Base-by-base conservation (phyloP, 441 rosid genomes). In the Melastoma candidum region DNA sequence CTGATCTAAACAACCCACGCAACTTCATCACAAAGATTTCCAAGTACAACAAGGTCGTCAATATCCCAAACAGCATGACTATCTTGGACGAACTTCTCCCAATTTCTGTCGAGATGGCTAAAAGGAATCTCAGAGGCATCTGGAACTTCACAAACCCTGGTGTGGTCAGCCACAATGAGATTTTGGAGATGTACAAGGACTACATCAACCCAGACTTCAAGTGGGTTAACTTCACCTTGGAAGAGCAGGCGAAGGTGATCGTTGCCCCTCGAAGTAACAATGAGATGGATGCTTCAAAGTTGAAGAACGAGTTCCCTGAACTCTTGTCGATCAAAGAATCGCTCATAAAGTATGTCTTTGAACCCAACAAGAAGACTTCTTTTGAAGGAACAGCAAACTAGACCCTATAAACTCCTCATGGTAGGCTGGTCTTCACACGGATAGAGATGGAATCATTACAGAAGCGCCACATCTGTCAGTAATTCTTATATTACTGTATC, bases 111-210 rank as follows among this genome's bases (percentile, higher is more conserved):
- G 74, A 74, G 66, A 74, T 70, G 72, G 78, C 74, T 0, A 74
- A 74, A 59, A 67, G 78, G 53, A 74, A 74, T 54, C 48, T 68
- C 58, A 63, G 26, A 59, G 79, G 76, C 5, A 71, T 74, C 36
- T 71, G 79, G 76, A 68, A 71, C 65, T 74, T 71, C 54, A 74
- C 79, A 12, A 74, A 74, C 58, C 79, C 79, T 32, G 69, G 79
- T 29, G 79, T 59, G 47, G 73, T 71, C 56, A 71, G 75, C 46
- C 79, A 74, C 69, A 74, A 74, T 39, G 79, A 74, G 60, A 58
- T 74, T 47, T 64, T 74, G 27, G 69, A 74, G 61, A 71, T 74
- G 79, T 68, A 74, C 56, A 71, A 64, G 64, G 68, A 63, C 54
- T 71, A 68, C 41, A 68, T 71, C 2, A 68, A 74, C 64, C 71